A percentile compares a stretch with the other conserved stretches of the same genome.
Conservation (phyloP, 2,329 filamentous ascomycete genomes). For the Verticillium alfalfae region DNA sequence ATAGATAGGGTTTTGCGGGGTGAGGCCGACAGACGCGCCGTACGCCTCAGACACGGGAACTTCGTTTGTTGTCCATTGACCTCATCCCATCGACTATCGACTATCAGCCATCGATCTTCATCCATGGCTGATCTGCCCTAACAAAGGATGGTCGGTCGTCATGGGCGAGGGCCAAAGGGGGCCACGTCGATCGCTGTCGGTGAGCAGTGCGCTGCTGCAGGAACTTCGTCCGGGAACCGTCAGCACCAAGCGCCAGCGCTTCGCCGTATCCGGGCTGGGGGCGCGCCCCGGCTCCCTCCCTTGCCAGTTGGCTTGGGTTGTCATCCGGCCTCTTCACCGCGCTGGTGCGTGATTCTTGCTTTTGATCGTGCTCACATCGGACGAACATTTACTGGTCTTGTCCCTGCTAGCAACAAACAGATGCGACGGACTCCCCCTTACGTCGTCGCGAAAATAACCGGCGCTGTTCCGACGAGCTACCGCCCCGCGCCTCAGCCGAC, state of each 20-base stretch:
- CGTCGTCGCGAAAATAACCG: not conserved
- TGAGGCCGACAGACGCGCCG: not conserved
- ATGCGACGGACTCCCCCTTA: not conserved
- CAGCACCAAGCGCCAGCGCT: not conserved
- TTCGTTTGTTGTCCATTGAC: not conserved
- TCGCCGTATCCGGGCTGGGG: not conserved
- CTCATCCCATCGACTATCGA: too few relatives aligned
- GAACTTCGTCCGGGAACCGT: not conserved
- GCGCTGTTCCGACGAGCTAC: not conserved
- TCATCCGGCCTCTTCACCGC: not conserved
- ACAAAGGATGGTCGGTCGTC: not conserved
- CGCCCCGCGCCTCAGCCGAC: not conserved
- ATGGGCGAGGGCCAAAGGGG: not conserved
- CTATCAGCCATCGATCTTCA: not conserved
- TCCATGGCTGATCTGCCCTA: not conserved
- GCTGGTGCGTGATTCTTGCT: not conserved
- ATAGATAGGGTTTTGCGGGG: not conserved
- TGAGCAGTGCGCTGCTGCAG: not conserved
- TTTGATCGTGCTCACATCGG: not conserved
- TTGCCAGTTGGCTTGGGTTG: not conserved
- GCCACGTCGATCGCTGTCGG: not conserved
- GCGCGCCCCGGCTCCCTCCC: not conserved
- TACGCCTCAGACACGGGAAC: not conserved
- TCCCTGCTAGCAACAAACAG: not conserved
- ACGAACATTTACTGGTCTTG: not conserved